These are phyloP conservation scores for Solanum tarapatanum DNA, from an alignment of 257 asterid genomes.

Conservation along the genomic window DNA sequence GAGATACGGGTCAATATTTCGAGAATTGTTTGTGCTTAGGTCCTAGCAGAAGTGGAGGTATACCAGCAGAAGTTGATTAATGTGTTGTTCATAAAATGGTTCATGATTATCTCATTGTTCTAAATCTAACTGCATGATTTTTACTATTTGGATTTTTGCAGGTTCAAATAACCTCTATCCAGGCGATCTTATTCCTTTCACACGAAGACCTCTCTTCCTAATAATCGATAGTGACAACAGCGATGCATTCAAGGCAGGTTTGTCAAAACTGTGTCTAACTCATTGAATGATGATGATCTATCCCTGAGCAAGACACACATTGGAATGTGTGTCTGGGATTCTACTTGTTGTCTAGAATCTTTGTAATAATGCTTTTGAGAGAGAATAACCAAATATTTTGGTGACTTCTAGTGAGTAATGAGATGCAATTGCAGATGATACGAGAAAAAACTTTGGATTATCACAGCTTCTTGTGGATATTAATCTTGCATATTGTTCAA, in stretches of 20 bases:
- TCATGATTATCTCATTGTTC: background rate
- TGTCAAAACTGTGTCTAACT: conserved; percentile 51
- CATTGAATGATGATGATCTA: background rate
- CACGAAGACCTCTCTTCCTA: conserved; percentile 82
- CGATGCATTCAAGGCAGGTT: conserved; percentile 99
- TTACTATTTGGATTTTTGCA: conserved; percentile 19
- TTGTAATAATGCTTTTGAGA: background rate
- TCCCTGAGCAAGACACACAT: background rate
- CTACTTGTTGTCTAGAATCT: background rate
- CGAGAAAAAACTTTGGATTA: background rate
- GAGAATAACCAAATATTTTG: background rate
- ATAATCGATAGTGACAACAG: conserved; percentile 89
- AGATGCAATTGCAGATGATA: background rate
- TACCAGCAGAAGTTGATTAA: background rate
- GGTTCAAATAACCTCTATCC: conserved; percentile 81
- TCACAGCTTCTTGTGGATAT: background rate
- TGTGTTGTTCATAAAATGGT: background rate
- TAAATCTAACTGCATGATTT: background rate
- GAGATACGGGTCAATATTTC: conserved; percentile 35
- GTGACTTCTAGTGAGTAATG: background rate
- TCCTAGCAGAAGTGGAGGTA: conserved; percentile 80
- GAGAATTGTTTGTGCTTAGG: conserved; percentile 63
- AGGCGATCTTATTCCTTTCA: conserved; percentile 88
- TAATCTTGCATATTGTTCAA: background rate
- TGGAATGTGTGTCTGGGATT: background rate